Evolutionary conservation across 148 eudicot genomes (phyloP).

Genomic region (Camellia lanceoleosa): DNA sequence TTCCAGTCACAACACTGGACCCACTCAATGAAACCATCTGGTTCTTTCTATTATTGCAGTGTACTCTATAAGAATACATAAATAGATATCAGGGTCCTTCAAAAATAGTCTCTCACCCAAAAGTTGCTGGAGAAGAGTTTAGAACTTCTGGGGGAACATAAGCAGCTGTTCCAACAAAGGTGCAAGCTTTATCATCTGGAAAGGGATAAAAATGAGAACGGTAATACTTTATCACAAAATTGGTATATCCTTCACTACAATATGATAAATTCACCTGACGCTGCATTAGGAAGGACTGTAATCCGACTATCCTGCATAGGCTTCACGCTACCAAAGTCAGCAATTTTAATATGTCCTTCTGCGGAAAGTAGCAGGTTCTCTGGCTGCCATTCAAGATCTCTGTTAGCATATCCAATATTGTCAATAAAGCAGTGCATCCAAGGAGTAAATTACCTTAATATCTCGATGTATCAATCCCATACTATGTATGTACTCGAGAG

Average conservation of each 20-base stretch:
- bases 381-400: slow-evolving; percentile 59
- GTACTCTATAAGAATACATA: neutral
- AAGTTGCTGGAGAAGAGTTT: slow-evolving; percentile 95
- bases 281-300: slow-evolving; percentile 97
- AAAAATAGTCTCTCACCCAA: slow-evolving; percentile 57
- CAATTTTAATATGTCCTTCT: slow-evolving; percentile 96
- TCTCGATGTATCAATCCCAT: slow-evolving; percentile 97
- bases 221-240: slow-evolving; percentile 4
- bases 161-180: slow-evolving; percentile 99
- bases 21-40: neutral
- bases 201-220: slow-evolving; percentile 9
- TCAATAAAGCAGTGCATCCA: neutral
- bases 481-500: slow-evolving; percentile 91
- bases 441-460: slow-evolving; percentile 65
- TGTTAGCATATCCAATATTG: slow-evolving; percentile 20
- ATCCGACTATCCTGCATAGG: slow-evolving; percentile 93
- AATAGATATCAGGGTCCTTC: neutral
- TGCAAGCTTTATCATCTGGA: slow-evolving; percentile 95
- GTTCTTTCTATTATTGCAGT: neutral
- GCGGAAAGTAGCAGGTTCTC: slow-evolving; percentile 90
- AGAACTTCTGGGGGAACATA: slow-evolving; percentile 98
- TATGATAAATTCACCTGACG: slow-evolving; percentile 52
- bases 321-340: slow-evolving; percentile 98
- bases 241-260: neutral
- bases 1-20: slow-evolving; percentile 12